phyloP scores from a whole-genome alignment of 2,329 filamentous ascomycete species.

The Cordyceps pruinosa region DNA sequence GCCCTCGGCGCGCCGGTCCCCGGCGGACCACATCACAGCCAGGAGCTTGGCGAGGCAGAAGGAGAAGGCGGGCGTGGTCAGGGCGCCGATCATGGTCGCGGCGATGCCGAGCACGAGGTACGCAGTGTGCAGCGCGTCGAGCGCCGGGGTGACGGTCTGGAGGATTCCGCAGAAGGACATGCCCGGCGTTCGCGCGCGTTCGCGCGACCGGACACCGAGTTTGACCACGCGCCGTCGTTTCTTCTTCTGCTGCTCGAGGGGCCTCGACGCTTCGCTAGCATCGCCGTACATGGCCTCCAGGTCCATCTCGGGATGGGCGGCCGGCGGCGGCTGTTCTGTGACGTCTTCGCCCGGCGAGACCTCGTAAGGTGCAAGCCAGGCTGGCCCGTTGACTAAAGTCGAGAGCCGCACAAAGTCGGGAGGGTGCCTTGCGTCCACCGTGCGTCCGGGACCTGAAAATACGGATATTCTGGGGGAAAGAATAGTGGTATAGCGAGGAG shows the following conservation, averaged over 20 bases:
- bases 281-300: neutral
- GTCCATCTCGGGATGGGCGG: neutral
- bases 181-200: neutral
- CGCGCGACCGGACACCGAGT: neutral
- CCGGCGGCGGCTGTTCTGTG: neutral
- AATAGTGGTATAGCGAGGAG: neutral
- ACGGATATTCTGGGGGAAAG: neutral
- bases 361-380: neutral
- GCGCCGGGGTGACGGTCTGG: constrained; percentile 46
- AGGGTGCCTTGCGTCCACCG: neutral
- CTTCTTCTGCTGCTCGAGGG: no score
- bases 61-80: constrained; percentile 66
- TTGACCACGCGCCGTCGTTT: neutral
- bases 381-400: neutral
- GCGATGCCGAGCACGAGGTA: constrained; percentile 52
- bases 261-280: neutral
- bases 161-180: neutral
- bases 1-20: constrained; percentile 41
- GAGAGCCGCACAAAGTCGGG: neutral
- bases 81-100: constrained; percentile 52
- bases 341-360: neutral
- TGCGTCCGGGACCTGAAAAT: neutral
- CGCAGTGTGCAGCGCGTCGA: constrained; percentile 52
- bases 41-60: constrained; percentile 69
- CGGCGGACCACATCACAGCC: constrained; percentile 55